Evolutionary conservation across 2,329 filamentous ascomycete species (phyloP).

Genomic region (Ascocoryne sarcoides): DNA sequence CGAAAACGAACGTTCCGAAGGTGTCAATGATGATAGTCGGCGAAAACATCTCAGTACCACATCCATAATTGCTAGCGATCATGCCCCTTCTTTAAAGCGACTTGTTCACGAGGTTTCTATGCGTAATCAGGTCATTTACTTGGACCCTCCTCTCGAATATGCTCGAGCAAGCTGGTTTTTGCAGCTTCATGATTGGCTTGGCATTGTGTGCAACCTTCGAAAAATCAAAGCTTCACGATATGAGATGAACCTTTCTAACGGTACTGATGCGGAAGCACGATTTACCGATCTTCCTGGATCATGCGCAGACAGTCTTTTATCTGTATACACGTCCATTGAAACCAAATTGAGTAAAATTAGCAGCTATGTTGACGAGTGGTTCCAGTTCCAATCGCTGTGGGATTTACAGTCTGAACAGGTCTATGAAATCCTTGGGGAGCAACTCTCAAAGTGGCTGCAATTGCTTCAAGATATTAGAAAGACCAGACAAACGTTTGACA

Average conservation of each 20-base stretch:
- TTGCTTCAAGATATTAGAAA: conserved; percentile 95
- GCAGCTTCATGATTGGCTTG: conserved; percentile 89
- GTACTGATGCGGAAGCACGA: conserved; percentile 54
- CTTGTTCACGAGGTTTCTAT: conserved; percentile 91
- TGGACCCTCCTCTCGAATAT: conserved; percentile 87
- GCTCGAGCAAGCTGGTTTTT: conserved; percentile 89
- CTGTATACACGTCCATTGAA: conserved; percentile 78
- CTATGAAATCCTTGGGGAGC: conserved; percentile 83
- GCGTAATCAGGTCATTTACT: conserved; percentile 94
- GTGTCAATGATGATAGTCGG: conserved; percentile 39
- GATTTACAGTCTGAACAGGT: conserved; percentile 94
- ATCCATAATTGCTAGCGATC: conserved; percentile 36
- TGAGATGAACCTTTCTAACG: conserved; percentile 72
- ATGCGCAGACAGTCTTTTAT: conserved; percentile 69
- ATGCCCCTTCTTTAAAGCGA: conserved; percentile 58
- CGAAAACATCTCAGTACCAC: conserved; percentile 40
- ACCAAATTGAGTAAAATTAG: conserved; percentile 72
- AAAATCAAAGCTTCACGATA: conserved; percentile 95
- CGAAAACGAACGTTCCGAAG: conserved; percentile 44
- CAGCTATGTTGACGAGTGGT: conserved; percentile 91
- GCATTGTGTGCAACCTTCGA: conserved; percentile 81
- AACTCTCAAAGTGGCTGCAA: conserved; percentile 88
- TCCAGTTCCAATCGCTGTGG: conserved; percentile 98
- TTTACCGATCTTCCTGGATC: conserved; percentile 80
- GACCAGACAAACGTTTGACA: conserved; percentile 92